Base-by-base conservation (phyloP, 345 rosid genomes). In the Populus deltoides region DNA sequence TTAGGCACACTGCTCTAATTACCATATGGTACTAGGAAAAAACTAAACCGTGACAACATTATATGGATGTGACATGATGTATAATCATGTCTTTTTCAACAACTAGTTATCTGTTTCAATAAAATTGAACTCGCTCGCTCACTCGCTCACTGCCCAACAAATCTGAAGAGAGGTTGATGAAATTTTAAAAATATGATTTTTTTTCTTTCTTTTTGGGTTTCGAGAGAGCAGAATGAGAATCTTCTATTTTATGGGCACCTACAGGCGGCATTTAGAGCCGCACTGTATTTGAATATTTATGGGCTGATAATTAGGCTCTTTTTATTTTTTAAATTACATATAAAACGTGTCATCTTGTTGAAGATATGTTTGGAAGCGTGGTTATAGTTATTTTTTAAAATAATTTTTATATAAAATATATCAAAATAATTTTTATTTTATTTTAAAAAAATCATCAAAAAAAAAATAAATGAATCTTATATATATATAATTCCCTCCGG, bases 191-290 rank as follows among this genome's bases (percentile, higher is more conserved):
- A 15, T 15, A 67, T 16, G 22, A 7, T 17, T 70, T 3, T 2
- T 15, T 69, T 67, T 5, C 6, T 20, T 57, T 35, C 9, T 8
- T 57, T 77, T 76, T 51, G 12, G 2, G 8, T 16, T 20, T 59
- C 61, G 41, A 41, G 47, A 17, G 68, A 49, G 68, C 55, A 49
- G 77, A 67, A 36, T 68, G 77, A 68, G 69, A 79, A 79, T 79
- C 68, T 67, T 73, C 72, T 33, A 57, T 38, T 70, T 78, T 57
- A 22, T 18, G 24, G 62, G 53, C 72, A 41, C n/a, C 59, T 10
- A 13, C 43, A 68, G 31, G 75, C 49, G 66, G 73, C 38, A 47
- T 36, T 25, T 45, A 47, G 51, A 65, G 81, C 63, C 49, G 33
- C 71, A 8, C 55, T 66, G 72, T 51, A 17, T 29, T 72, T 15